Evolutionary conservation across 495 filamentous ascomycete species (phyloP), one percentile per base, ranked within the genome.

Genomic region (Aspergillus cristatus): DNA sequence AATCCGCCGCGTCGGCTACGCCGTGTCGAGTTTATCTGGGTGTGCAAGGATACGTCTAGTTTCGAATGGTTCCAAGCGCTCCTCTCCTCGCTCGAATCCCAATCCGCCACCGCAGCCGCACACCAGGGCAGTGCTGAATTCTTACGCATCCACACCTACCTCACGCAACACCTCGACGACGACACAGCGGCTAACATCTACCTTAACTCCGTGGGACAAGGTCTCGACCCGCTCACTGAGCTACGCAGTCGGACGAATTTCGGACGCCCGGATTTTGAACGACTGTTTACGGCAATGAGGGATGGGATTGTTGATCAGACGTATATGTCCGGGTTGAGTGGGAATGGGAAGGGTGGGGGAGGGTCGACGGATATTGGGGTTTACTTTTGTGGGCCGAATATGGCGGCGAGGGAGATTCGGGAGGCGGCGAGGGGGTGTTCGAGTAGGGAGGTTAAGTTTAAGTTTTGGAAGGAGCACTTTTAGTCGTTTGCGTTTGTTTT

Each of bases 61-160:
- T 98, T 98, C 56, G 91, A 97, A 65, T 98, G 91, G 91, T 98
- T 98, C 67, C 93, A 98, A 58, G 81, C 81, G 8, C 81, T 98
- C 3, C 76, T 98, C 8, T 85, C 82, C 4, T 89, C 83, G 0
- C 81, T 99, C n/a, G 91, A 99, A 53, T 67, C 78, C 22, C 91
- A 99, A 53, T 83, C 78, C 25, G 72, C 80, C 34, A 72, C 74
- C 32, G 75, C 76, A 0, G 83, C 84, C 18, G 65, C 71, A 8
- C 72, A 74, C 29, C 81, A 84, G 28, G 72, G 71, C 20, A 76
- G 74, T 20, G 68, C 78, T 1, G 89, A 96, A 50, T 99, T 99
- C 76, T 72, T 99, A 48, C 84, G 87, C 51, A 99, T 99, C 47
- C 91, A 97, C 66, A 97, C 88, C 2, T 99, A 94, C 54, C 83